Evolutionary conservation across 2,329 filamentous ascomycete genomes (phyloP).

Genomic region (Berkeleyomyces rouxiae): DNA sequence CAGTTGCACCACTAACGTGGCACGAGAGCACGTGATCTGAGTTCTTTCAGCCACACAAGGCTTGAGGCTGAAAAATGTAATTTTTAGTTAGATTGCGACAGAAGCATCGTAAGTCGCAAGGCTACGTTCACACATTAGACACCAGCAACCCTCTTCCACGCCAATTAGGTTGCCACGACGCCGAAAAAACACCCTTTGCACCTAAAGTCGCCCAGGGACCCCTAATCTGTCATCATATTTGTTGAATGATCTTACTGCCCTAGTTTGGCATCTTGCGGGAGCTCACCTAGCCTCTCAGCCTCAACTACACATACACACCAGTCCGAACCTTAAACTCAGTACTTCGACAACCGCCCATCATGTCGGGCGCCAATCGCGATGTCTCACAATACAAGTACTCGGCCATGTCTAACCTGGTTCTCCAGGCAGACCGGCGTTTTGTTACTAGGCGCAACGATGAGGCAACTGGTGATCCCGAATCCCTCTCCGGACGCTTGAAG

Average conservation of each 20-base stretch:
- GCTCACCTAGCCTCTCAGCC: conserved; percentile 9
- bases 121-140: conserved; percentile 7
- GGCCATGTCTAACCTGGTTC: conserved; percentile 99
- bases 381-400: conserved; percentile 98
- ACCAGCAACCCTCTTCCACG: background rate
- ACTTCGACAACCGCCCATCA: conserved; percentile 21
- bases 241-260: conserved; percentile 8
- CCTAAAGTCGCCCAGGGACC: background rate
- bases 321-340: background rate
- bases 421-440: conserved; percentile 97
- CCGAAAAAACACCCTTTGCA: background rate
- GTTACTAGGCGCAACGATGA: conserved; percentile 85
- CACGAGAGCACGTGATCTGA: conserved; percentile 11
- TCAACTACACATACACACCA: conserved; percentile 4
- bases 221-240: background rate
- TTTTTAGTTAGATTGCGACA: conserved; percentile 12
- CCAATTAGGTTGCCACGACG: conserved; percentile 10
- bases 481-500: conserved; percentile 80
- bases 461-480: conserved; percentile 92
- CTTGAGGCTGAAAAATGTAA: conserved; percentile 13
- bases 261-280: conserved; percentile 8
- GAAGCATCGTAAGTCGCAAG: conserved; percentile 6
- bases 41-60: conserved; percentile 8
- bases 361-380: conserved; percentile 64
- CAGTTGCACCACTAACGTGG: background rate